A percentile compares a stretch with the other conserved stretches of the same genome.
phyloP scores from a whole-genome alignment of 345 rosid genomes.

The Brassica rapa region DNA sequence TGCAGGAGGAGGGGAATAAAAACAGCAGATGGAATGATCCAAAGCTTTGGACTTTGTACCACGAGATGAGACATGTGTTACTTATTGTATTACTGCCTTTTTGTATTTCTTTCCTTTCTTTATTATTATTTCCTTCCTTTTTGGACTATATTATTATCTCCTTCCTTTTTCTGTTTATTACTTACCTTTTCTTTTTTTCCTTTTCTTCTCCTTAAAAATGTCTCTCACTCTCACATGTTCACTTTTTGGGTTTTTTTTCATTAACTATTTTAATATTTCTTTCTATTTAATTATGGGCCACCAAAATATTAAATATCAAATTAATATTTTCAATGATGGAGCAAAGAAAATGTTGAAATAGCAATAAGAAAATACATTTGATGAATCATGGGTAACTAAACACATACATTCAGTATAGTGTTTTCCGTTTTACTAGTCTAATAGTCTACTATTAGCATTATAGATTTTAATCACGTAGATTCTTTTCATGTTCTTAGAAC shows the following conservation, averaged over 20 bases:
- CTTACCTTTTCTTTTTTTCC: neutral
- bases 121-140: neutral
- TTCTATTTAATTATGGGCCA: neutral
- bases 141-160: neutral
- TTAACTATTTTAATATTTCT: neutral
- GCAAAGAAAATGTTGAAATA: too few relatives aligned
- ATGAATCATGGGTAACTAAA: neutral
- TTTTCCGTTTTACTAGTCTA: neutral
- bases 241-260: neutral
- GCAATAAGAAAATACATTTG: too few relatives aligned
- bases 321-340: too few relatives aligned
- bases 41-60: slow-evolving; percentile 27
- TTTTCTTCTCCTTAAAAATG: neutral
- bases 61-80: slow-evolving; percentile 25
- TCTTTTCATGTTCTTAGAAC: neutral
- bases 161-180: neutral
- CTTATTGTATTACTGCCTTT: neutral
- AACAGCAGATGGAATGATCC: slow-evolving; percentile 34
- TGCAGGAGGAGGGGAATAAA: slow-evolving; percentile 16
- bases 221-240: neutral
- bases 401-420: neutral
- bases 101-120: neutral
- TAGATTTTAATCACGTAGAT: neutral
- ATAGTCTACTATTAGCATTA: neutral
- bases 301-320: neutral